Conservation (phyloP, 352 stramenopile species). For the Phytopythium oedochilum region DNA sequence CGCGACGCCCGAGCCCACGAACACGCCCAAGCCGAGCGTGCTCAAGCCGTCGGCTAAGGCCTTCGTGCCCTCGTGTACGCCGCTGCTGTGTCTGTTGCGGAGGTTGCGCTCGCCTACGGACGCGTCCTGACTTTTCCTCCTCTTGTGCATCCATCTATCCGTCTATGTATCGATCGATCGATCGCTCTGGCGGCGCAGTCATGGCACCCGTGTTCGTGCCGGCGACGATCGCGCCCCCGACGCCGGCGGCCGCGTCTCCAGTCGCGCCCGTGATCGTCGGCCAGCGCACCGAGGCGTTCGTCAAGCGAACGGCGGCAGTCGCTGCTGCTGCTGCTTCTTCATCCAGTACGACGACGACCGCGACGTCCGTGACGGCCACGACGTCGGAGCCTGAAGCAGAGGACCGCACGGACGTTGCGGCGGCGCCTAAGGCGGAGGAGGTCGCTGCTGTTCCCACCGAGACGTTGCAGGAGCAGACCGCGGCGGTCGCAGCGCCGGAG, state of each 20-base stretch:
- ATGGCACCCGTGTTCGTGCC: constrained; percentile 29
- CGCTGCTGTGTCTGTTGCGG: not conserved
- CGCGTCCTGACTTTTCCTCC: too few relatives aligned
- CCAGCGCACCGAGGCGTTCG: constrained; percentile 4
- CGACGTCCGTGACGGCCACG: constrained; percentile 23
- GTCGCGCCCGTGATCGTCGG: constrained; percentile 9
- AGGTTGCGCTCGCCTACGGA: constrained; percentile 7
- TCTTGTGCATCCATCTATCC: too few relatives aligned
- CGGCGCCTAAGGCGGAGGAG: constrained; percentile 5
- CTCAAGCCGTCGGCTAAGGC: constrained; percentile 53
- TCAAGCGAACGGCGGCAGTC: constrained; percentile 11
- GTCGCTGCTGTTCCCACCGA: not conserved
- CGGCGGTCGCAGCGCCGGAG: not conserved
- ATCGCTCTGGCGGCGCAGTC: too few relatives aligned
- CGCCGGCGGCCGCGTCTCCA: constrained; percentile 16
- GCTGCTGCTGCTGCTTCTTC: constrained; percentile 5
- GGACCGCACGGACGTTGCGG: constrained; percentile 11
- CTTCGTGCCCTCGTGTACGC: constrained; percentile 54
- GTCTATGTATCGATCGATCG: too few relatives aligned
- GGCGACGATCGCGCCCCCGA: constrained; percentile 15
- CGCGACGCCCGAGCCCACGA: constrained; percentile 4
- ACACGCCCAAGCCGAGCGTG: constrained; percentile 21
- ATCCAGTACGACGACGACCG: constrained; percentile 10
- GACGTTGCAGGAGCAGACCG: constrained; percentile 3
- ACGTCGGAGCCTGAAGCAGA: constrained; percentile 33